Conservation (phyloP, 225 moss, liverwort and hornwort species). For the Lunularia cruciata region DNA sequence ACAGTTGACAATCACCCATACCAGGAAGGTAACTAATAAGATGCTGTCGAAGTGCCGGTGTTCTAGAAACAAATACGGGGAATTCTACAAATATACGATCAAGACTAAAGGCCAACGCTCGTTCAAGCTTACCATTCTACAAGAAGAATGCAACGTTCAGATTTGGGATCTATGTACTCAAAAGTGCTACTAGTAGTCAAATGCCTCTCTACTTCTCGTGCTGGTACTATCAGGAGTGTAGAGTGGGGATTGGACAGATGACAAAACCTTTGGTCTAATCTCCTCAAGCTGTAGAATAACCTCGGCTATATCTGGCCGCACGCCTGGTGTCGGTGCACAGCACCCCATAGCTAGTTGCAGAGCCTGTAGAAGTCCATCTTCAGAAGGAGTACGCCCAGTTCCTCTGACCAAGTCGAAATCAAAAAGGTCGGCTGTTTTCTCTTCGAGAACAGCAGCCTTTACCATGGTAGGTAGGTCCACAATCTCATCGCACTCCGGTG, state of each 20-base stretch:
- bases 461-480: conserved; percentile 78
- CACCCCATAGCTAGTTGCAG: conserved; percentile 93
- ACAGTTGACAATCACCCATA: neutral
- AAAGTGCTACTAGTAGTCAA: conserved; percentile 35
- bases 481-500: conserved; percentile 62
- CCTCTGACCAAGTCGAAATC: conserved; percentile 82
- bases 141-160: neutral
- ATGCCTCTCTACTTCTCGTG: conserved; percentile 44
- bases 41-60: neutral
- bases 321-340: conserved; percentile 59
- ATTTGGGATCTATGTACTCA: neutral
- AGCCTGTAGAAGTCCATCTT: conserved; percentile 80
- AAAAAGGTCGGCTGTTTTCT: conserved; percentile 84
- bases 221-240: conserved; percentile 45
- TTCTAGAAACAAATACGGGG: neutral
- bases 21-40: neutral
- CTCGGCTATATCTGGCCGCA: conserved; percentile 70
- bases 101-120: neutral
- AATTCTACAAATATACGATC: conserved; percentile 9
- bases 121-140: neutral
- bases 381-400: conserved; percentile 55
- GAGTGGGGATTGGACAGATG: conserved; percentile 43
- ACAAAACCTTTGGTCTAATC: conserved; percentile 43
- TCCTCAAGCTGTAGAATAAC: conserved; percentile 69
- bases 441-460: conserved; percentile 81